These are phyloP conservation scores for Austroboletus eburneus DNA, from an alignment of 768 basidiomycete genomes.

Conservation along the genomic window DNA sequence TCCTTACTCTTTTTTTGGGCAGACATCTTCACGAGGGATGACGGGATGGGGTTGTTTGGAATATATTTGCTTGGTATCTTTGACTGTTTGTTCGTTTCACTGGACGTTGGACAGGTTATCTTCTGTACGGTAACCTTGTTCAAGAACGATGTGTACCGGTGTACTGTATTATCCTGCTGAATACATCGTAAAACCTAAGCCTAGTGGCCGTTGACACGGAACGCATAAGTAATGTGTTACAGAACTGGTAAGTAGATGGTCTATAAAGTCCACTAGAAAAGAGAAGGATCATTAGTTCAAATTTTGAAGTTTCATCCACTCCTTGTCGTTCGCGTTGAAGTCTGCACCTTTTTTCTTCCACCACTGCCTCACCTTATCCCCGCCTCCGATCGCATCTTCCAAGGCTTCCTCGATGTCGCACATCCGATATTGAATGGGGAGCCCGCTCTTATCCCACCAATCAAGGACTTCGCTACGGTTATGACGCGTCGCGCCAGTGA, in stretches of 20 bases:
- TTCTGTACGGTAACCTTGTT: not conserved
- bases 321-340: conserved; percentile 78
- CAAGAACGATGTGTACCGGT: conserved; percentile 9
- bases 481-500: conserved; percentile 76
- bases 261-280: not conserved
- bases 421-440: conserved; percentile 82
- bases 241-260: conserved; percentile 1
- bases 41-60: conserved; percentile 1
- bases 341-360: conserved; percentile 81
- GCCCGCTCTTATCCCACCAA: conserved; percentile 82
- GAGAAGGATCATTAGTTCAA: conserved; percentile 47
- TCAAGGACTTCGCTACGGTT: conserved; percentile 78
- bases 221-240: not conserved
- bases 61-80: conserved; percentile 5
- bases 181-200: conserved; percentile 7
- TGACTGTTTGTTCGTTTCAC: not conserved
- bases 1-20: not conserved
- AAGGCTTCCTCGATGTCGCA: conserved; percentile 91
- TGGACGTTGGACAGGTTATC: not conserved
- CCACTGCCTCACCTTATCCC: conserved; percentile 70
- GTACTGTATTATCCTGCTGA: conserved; percentile 8
- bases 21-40: conserved; percentile 33
- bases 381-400: conserved; percentile 83
- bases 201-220: conserved; percentile 1
- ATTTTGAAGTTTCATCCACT: conserved; percentile 83